Base-by-base conservation (phyloP, 1,139 yeast species). In the Chernovozyma aurita region DNA sequence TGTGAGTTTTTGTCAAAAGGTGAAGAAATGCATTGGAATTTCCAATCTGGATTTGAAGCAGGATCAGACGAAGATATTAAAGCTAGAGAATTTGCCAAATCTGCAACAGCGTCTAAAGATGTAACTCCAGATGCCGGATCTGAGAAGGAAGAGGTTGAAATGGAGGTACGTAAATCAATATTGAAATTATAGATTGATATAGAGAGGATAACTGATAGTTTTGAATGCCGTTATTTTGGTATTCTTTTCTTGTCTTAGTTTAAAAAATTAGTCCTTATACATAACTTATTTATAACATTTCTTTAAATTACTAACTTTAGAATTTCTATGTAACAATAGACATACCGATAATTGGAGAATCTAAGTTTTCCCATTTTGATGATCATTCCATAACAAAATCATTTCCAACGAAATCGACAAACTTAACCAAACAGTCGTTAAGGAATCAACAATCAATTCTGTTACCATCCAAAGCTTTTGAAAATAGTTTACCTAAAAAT, bases 11-110 rank as follows among this genome's bases (percentile, higher is more conserved):
- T 86, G 44, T 56, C 71, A 2, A 59, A 72, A 7, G 95, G 95
- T n/a, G 95, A 86, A 56, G 95, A 85, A 58, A 85, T 87, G 92
- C 84, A 84, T 53, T 86, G 95, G 95, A 76, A 80, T 46, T 86
- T 86, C 63, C 78, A 76, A 51, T 63, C 59, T 38, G 73, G 73
- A 18, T 78, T 75, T 45, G 90, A 82, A 53, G 90, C 92, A 1
- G 92, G 92, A 3, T 80, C 88, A 1, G 84, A 79, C 40, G 90
- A 80, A 38, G 92, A 83, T 53, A 71, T 81, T 26, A 73, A 69
- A 45, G 73, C 76, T 3, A 63, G 83, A 50, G 49, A 49, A 44
- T 6, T 24, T 11, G 27, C 27, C 8, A 7, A 24, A 13, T 11
- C 27, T 5, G 22, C 22, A 20, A 20, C 6, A 7, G 8, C 6